Percentiles rank a stretch among this genome's conserved stretches.
These are phyloP conservation scores for Pleurotus tuber-regium DNA, from an alignment of 768 basidiomycete species.

Conservation along the genomic window DNA sequence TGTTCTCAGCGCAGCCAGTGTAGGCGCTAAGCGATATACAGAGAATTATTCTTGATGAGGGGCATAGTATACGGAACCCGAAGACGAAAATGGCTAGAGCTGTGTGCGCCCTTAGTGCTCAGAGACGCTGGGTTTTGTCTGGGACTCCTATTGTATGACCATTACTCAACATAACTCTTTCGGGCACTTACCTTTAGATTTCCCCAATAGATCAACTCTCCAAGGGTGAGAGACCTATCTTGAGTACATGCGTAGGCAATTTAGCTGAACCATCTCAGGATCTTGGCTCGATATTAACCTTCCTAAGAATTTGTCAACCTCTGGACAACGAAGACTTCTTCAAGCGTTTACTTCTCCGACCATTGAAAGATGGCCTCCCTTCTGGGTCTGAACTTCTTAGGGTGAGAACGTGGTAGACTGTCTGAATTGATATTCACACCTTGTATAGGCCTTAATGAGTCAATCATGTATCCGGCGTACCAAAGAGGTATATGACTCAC, in stretches of 20 bases:
- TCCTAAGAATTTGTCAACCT: conserved; percentile 83
- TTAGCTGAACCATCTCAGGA: conserved; percentile 51
- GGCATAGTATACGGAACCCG: conserved; percentile 83
- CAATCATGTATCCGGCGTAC: conserved; percentile 79
- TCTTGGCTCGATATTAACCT: conserved; percentile 82
- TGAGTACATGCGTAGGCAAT: conserved; percentile 42
- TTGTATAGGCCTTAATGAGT: conserved; percentile 65
- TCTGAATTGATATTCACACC: not conserved
- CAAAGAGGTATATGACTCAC: conserved; percentile 56
- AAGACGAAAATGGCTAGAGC: conserved; percentile 82
- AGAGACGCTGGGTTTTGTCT: conserved; percentile 77
- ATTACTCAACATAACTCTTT: not conserved
- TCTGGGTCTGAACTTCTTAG: conserved; percentile 68
- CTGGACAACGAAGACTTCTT: conserved; percentile 82
- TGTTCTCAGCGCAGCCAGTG: no score
- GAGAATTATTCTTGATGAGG: conserved; percentile 87
- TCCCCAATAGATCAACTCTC: conserved; percentile 70
- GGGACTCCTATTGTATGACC: conserved; percentile 86
- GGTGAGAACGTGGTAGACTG: conserved; percentile 35
- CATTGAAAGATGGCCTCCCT: conserved; percentile 67
- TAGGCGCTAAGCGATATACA: conserved; percentile 25
- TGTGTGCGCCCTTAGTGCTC: conserved; percentile 57
- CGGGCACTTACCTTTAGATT: not conserved
- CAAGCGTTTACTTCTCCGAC: conserved; percentile 75
- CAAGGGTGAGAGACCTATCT: conserved; percentile 40